These are phyloP conservation scores for Aureobasidium pullulans DNA, from an alignment of 2,329 filamentous ascomycete species.

Conservation along the genomic window DNA sequence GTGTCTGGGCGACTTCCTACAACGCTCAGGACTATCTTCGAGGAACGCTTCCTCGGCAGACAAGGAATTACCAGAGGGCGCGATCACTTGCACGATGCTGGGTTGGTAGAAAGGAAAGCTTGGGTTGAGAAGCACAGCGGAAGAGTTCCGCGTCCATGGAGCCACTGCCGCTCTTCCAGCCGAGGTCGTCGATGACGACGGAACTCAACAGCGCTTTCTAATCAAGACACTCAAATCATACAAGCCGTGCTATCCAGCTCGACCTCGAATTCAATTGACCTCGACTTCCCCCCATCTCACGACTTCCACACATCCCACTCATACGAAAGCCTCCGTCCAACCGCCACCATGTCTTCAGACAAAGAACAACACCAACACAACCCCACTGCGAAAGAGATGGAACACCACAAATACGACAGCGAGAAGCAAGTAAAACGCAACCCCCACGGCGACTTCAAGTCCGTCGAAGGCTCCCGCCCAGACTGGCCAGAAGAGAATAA, in stretches of 20 bases:
- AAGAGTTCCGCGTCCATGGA: neutral
- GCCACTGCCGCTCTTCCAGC: neutral
- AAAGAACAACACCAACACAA: conserved; percentile 8
- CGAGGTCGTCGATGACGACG: neutral
- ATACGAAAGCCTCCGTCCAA: neutral
- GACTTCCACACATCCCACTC: neutral
- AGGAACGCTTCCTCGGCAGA: too few relatives aligned
- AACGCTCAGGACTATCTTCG: too few relatives aligned
- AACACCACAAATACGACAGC: neutral
- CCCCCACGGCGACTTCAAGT: conserved; percentile 68
- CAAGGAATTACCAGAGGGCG: too few relatives aligned
- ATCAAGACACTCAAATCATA: neutral
- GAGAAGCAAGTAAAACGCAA: conserved; percentile 51
- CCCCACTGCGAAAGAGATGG: conserved; percentile 6
- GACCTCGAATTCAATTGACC: neutral
- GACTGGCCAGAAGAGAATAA: conserved; percentile 45
- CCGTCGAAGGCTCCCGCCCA: conserved; percentile 58
- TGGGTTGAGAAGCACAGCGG: neutral
- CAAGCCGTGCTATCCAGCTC: neutral
- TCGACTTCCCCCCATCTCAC: neutral
- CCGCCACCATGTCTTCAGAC: conserved; percentile 8
- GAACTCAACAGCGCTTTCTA: neutral
- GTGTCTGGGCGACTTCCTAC: too few relatives aligned
- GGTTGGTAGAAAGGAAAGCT: neutral
- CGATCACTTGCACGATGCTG: too few relatives aligned